Evolutionary conservation across 306 rosid species (phyloP), one percentile per base, ranked within the genome.

Genomic region (Fragaria iinumae): DNA sequence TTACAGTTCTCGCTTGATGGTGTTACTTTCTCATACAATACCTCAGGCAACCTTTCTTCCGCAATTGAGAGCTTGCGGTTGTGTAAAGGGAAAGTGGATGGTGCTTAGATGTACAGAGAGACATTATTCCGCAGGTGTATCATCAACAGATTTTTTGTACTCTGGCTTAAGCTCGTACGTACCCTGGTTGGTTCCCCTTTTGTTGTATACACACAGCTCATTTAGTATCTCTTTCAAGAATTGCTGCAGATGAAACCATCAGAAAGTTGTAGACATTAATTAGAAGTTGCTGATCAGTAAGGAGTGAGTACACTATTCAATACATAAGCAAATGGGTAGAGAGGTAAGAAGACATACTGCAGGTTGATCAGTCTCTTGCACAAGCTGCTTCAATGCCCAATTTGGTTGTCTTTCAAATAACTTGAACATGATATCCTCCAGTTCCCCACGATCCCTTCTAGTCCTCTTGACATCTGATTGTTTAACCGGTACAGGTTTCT

Each of bases 101-200:
- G n/a, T 50, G 55, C 72, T 72, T 7, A 12, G 60, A 34, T 23
- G 52, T 45, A 62, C 44, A 14, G 53, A 66, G n/a, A 65, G 76
- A 32, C 73, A 2, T 86, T 85, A 92, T 64, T 89, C 99, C 16
- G 88, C 97, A 62, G 27, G 76, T 23, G 89, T 69, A 13, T 92
- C 97, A 79, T 96, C 98, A 21, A 80, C 99, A 56, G 98, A 85
- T 80, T 92, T 92, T 96, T 89, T 96, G 91, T 92, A 96, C 77
- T 96, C 99, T 1, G 98, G 98, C 91, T 96, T 96, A 77, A 96
- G 93, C 90, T 96, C 99, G 17, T 96, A 96, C 3, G 99, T 96
- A 87, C 99, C 99, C 81, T 96, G 99, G 87, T 96, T 91, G 63
- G 97, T 90, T 72, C 99, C 99, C 80, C 99, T 87, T 88, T 95